A percentile compares a stretch with the other conserved stretches of the same genome.
Evolutionary conservation across 1,284 basidiomycete genomes (phyloP).

Genomic region (Moesziomyces sp.): DNA sequence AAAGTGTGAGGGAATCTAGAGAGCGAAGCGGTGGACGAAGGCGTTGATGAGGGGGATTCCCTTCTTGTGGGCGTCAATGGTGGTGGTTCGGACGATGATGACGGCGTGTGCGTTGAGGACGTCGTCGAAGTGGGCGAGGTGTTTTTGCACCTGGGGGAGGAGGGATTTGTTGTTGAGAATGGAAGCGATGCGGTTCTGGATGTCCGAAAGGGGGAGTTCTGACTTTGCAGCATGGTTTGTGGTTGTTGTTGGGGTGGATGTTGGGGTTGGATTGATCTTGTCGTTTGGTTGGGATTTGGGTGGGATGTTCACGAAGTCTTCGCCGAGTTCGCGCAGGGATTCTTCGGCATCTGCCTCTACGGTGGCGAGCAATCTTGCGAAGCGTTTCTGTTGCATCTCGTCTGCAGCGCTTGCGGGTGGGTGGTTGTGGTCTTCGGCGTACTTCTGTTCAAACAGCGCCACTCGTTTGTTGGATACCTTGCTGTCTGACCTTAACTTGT

Average conservation of each 20-base stretch:
- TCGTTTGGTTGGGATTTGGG: neutral
- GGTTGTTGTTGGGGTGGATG: neutral
- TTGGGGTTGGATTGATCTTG: neutral
- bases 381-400: constrained; percentile 14
- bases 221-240: constrained; percentile 5
- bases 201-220: constrained; percentile 16
- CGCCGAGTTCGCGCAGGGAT: constrained; percentile 21
- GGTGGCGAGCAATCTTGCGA: constrained; percentile 8
- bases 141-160: constrained; percentile 45
- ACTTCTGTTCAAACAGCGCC: constrained; percentile 23
- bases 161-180: constrained; percentile 30
- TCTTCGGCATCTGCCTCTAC: constrained; percentile 32
- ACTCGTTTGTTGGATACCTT: constrained; percentile 26
- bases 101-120: constrained; percentile 54
- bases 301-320: constrained; percentile 17
- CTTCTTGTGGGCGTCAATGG: constrained; percentile 33
- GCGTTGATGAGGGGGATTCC: constrained; percentile 25
- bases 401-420: constrained; percentile 3
- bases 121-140: constrained; percentile 45
- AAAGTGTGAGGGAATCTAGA: constrained; percentile 4
- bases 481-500: constrained; percentile 19
- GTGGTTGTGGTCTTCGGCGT: constrained; percentile 34
- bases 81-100: constrained; percentile 45
- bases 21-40: constrained; percentile 18
- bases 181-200: constrained; percentile 30